Evolutionary conservation across 805 yeast genomes (phyloP).

Genomic region (Teunomyces gatunensis): DNA sequence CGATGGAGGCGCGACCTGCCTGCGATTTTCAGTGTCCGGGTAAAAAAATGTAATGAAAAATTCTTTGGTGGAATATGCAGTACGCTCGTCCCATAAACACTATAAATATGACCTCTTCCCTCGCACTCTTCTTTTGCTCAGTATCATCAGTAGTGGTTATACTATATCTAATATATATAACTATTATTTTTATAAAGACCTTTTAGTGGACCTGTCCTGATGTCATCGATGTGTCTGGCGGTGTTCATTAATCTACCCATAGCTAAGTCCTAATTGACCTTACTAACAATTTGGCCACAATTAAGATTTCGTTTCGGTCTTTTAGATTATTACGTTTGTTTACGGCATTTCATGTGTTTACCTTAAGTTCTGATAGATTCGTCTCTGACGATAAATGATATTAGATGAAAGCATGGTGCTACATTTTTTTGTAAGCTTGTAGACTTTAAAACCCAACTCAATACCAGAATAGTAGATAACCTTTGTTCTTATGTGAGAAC

Average conservation of each 20-base stretch:
- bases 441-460: not conserved
- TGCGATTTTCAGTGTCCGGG: not conserved
- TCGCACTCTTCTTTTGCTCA: conserved; percentile 31
- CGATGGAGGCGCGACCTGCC: not conserved
- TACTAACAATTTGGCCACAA: conserved; percentile 73
- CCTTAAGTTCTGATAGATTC: conserved; percentile 32
- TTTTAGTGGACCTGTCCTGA: conserved; percentile 39
- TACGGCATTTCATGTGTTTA: conserved; percentile 32
- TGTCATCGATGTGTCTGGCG: conserved; percentile 13
- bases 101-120: conserved; percentile 30
- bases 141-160: conserved; percentile 79
- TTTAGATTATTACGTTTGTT: conserved; percentile 48
- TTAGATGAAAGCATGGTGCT: conserved; percentile 53
- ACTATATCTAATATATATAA: conserved; percentile 69
- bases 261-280: conserved; percentile 74
- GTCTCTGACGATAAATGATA: conserved; percentile 17
- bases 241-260: conserved; percentile 13
- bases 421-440: conserved; percentile 30
- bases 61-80: conserved; percentile 5
- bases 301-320: conserved; percentile 73
- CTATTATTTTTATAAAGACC: conserved; percentile 47
- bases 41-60: not conserved
- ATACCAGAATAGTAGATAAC: no score
- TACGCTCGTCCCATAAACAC: conserved; percentile 1
- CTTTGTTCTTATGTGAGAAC: no score